phyloP scores from a whole-genome alignment of 768 basidiomycete species.

The Goffeauzyma gilvescens region DNA sequence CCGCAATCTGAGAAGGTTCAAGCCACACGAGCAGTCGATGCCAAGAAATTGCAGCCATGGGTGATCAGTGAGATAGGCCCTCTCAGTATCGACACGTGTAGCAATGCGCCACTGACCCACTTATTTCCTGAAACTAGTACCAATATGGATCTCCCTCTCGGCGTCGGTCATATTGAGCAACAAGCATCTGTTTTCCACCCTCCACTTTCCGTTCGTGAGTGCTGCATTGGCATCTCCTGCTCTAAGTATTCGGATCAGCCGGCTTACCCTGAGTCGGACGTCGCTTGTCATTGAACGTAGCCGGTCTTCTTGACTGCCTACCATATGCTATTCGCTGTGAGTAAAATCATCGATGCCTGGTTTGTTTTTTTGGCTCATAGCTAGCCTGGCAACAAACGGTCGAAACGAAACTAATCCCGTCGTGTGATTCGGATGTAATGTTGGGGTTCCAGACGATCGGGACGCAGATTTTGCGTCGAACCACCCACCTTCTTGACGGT shows the following conservation, averaged over 20 bases:
- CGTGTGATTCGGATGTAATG: too few species aligned
- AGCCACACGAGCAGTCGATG: too few species aligned
- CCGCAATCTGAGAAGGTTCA: too few species aligned
- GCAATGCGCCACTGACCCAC: too few species aligned
- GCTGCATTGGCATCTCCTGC: background rate
- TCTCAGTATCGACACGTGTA: too few species aligned
- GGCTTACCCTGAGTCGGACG: background rate
- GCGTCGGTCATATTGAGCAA: conserved; percentile 13
- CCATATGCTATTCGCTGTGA: conserved; percentile 15
- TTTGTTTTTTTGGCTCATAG: too few species aligned
- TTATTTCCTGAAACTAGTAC: too few species aligned
- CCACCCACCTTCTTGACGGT: conserved; percentile 3
- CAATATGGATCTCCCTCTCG: too few species aligned
- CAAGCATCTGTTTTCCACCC: conserved; percentile 12
- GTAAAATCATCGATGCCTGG: background rate
- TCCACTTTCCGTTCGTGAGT: conserved; percentile 12
- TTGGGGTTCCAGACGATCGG: conserved; percentile 8
- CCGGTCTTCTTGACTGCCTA: conserved; percentile 15
- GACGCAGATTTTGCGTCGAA: conserved; percentile 7
- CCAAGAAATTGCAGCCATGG: too few species aligned
- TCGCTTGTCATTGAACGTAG: background rate
- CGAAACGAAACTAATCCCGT: background rate
- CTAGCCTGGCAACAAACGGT: background rate
- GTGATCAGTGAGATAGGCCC: too few species aligned
- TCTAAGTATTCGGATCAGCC: background rate